These are phyloP conservation scores for Trichoderma afroharzianum DNA, from an alignment of 2,329 filamentous ascomycete genomes.

Conservation along the genomic window DNA sequence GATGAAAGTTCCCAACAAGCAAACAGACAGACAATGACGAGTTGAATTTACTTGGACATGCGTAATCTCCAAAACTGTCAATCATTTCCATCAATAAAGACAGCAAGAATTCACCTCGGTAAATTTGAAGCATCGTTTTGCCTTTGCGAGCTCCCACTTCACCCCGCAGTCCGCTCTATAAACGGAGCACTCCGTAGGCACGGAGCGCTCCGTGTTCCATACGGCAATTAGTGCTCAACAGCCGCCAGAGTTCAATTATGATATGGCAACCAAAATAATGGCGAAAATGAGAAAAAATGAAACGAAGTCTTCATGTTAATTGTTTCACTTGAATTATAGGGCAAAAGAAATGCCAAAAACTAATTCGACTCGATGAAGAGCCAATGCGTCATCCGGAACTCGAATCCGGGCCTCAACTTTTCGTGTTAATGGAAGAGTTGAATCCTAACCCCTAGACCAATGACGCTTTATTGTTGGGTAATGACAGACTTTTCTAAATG, in stretches of 20 bases:
- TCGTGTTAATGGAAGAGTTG: slow-evolving; percentile 24
- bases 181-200: not conserved
- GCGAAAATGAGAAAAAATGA: not conserved
- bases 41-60: not conserved
- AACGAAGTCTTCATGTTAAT: not conserved
- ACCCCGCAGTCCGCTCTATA: not conserved
- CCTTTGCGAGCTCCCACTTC: not conserved
- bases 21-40: not conserved
- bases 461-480: slow-evolving; percentile 19
- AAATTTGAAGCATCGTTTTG: not conserved
- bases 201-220: not conserved
- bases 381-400: slow-evolving; percentile 26
- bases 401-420: slow-evolving; percentile 29
- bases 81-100: not conserved
- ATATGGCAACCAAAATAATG: not conserved
- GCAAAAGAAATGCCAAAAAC: slow-evolving; percentile 10
- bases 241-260: too few relatives aligned
- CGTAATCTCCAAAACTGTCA: not conserved
- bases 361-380: not conserved
- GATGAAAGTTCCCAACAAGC: not conserved
- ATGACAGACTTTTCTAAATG: not conserved
- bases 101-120: not conserved
- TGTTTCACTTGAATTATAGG: not conserved
- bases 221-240: not conserved
- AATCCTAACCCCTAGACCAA: slow-evolving; percentile 29